Evolutionary conservation across 306 rosid species (phyloP), one percentile per base, ranked within the genome.

Genomic region (Astragalus membranaceus): DNA sequence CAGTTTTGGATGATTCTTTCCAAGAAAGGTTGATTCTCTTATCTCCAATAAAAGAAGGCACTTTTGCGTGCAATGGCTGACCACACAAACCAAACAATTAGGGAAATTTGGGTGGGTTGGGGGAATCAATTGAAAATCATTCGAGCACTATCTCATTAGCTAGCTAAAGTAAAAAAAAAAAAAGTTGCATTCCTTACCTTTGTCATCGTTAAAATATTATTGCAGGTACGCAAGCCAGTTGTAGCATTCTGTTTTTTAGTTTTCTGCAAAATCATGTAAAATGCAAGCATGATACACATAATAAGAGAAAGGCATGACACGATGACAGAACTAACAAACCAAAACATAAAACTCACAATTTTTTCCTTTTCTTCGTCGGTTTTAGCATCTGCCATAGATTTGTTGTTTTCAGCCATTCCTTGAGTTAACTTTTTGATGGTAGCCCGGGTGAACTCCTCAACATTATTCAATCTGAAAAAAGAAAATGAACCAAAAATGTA

Each of bases 401-500:
- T 91, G 81, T 85, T 94, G 81, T 87, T 89, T 78, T 87, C 95
- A 54, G 89, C 95, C 97, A 91, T 89, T 80, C 97, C 99, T 73
- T 95, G 99, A 60, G 97, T 95, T 80, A 95, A 83, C 73, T 95
- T 95, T 91, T 86, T 95, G 81, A 89, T 86, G 33, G 99, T 91
- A 36, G 96, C 95, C 74, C 92, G 87, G 69, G 97, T 87, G 67
- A 89, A 84, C 85, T 87, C 99, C 84, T 91, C 96, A 47, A 87
- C 83, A 0, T 83, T 89, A 66, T 87, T 91, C 84, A 95, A 85
- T 84, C 97, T 95, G 85, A 41, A 13, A n/a, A 70, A 67, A 30
- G 47, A 73, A 60, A 67, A 59, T n/a, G 48, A 48, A 72, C 36
- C 54, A 59, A 52, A 63, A 33, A 75, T 1, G 53, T 49, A 36